These are phyloP conservation scores for Dacryopinax primogenitus DNA, from an alignment of 768 basidiomycete species.

Conservation along the genomic window DNA sequence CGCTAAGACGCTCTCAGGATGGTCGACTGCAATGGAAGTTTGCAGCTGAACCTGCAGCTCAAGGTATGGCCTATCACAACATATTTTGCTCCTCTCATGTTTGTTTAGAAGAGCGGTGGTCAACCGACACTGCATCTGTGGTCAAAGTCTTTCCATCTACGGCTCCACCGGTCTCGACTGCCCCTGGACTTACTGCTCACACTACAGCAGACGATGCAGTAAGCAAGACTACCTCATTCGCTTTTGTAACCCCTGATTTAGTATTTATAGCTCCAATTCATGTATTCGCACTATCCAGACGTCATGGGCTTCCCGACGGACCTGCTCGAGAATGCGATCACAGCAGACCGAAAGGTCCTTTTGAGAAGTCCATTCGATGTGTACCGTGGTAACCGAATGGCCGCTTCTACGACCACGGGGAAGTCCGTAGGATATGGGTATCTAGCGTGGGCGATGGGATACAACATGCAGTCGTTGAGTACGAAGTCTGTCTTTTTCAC, in stretches of 20 bases:
- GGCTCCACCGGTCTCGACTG: neutral
- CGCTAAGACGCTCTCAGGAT: neutral
- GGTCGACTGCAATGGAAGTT: neutral
- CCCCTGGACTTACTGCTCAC: neutral
- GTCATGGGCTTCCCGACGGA: neutral
- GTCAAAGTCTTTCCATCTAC: neutral
- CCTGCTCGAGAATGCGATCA: neutral
- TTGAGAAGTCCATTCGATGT: neutral
- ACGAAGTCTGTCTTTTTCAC: neutral
- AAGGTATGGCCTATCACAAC: neutral
- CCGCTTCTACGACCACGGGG: neutral
- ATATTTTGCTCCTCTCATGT: neutral
- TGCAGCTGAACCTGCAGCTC: neutral
- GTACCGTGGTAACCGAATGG: neutral
- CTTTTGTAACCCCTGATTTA: neutral
- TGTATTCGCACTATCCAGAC: neutral
- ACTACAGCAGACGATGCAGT: neutral
- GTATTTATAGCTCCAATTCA: neutral
- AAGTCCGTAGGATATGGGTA: neutral
- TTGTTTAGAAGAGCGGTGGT: neutral
- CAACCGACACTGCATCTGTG: neutral
- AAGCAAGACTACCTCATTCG: neutral
- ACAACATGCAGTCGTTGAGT: conserved; percentile 6
- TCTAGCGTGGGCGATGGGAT: conserved; percentile 4
- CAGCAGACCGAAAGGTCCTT: neutral